Percentiles rank a stretch among this genome's conserved stretches.
phyloP scores from a whole-genome alignment of 352 stramenopile genomes.

The Pythium folliculosum region DNA sequence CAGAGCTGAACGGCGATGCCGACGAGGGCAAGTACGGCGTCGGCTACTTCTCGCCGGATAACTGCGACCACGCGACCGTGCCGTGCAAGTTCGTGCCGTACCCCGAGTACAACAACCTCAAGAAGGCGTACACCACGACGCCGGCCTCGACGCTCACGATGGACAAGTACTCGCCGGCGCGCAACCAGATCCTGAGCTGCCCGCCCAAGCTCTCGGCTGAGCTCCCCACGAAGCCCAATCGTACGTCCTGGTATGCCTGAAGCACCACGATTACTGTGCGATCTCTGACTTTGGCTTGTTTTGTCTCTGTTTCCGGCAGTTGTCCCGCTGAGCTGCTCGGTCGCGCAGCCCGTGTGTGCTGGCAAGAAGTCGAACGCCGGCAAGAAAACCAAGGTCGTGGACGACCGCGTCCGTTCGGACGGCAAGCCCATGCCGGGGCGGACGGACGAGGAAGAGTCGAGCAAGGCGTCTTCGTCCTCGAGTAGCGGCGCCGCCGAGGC shows the following conservation, averaged over 20 bases:
- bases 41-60: constrained; percentile 68
- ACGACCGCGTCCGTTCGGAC: constrained; percentile 12
- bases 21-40: constrained; percentile 74
- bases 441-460: constrained; percentile 1
- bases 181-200: constrained; percentile 43
- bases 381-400: constrained; percentile 34
- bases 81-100: constrained; percentile 66
- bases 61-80: constrained; percentile 63
- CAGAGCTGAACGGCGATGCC: constrained; percentile 28
- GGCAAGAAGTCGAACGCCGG: constrained; percentile 56
- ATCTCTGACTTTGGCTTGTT: not conserved
- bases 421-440: constrained; percentile 6
- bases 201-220: constrained; percentile 35
- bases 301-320: constrained; percentile 28
- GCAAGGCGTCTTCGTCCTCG: not conserved
- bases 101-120: constrained; percentile 73
- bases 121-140: constrained; percentile 73
- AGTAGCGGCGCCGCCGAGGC: constrained; percentile 1
- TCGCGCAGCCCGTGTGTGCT: constrained; percentile 55
- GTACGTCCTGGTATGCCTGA: constrained; percentile 3
- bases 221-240: constrained; percentile 24
- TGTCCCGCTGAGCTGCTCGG: constrained; percentile 45
- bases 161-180: constrained; percentile 39
- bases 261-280: too few relatives aligned
- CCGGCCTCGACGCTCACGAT: constrained; percentile 51